Evolutionary conservation across 2,329 filamentous ascomycete species (phyloP), one percentile per base, ranked within the genome.

Genomic region (Blastomyces silverae): DNA sequence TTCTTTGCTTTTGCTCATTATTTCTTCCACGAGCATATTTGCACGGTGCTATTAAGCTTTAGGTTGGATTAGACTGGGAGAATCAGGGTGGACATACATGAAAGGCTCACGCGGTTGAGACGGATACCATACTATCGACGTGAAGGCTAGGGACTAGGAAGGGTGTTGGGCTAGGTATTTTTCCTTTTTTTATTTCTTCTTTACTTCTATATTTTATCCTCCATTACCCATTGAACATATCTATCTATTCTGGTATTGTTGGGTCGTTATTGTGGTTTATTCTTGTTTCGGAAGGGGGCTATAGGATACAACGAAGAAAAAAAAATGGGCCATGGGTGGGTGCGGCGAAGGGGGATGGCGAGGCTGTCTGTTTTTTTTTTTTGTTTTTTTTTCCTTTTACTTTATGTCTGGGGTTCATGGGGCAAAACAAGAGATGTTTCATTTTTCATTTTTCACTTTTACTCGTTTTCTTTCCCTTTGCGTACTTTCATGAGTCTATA

Each of bases 21-120:
- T 39, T 25, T 42, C n/a, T 25, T 20, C 53, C 13, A n/a, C 11
- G 34, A 42, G 56, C 20, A 58, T 42, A 25, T 42, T 37, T 58
- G 20, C 7, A 22, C n/a, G 17, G n/a, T 58, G 34, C 55, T 58
- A 6, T 42, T 42, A 6, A 11, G 8, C 37, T 39, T 58, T 3
- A 25, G 31, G 20, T 37, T 42, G n/a, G 56, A n/a, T 58, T 58
- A 58, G 8, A 58, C 25, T 57, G 56, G n/a, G 34, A 13, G 56
- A 58, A 58, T 42, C 34, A n/a, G 37, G 44, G 56, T 58, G 2
- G 1, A 20, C 13, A 15, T 1, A 20, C 13, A 15, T 20, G 20
- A 13, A 22, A 13, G 56, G 17, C 2, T 46, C 20, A 20, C 28
- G 20, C 28, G 31, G 31, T 28, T 39, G 15, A 34, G 28, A 56